Percentiles rank a stretch among this genome's conserved stretches.
Conservation (phyloP, 2,329 filamentous ascomycete genomes). For the Parafenestella ontariensis region DNA sequence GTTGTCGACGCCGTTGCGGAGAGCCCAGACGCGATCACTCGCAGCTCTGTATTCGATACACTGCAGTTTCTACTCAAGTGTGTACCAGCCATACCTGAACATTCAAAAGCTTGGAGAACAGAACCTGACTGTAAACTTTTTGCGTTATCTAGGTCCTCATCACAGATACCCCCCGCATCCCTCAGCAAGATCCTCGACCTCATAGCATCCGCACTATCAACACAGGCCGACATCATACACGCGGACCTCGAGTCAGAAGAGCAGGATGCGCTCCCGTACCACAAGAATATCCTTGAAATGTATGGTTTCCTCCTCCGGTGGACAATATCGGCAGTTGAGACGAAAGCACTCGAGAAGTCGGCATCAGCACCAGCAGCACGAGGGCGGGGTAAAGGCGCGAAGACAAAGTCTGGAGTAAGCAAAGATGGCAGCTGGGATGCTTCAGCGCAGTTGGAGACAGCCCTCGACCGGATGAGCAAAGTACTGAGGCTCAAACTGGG, state of each 20-base stretch:
- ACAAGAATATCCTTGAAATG: constrained; percentile 91
- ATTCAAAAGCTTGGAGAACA: constrained; percentile 33
- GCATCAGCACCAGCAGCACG: constrained; percentile 74
- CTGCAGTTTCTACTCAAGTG: constrained; percentile 97
- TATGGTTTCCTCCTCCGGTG: constrained; percentile 95
- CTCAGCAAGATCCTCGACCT: constrained; percentile 94
- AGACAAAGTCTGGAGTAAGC: constrained; percentile 63
- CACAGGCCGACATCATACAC: constrained; percentile 85
- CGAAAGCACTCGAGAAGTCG: constrained; percentile 89
- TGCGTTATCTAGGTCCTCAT: constrained; percentile 77
- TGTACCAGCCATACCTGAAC: constrained; percentile 61
- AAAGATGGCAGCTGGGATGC: constrained; percentile 90
- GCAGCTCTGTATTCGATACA: constrained; percentile 83
- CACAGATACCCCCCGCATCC: constrained; percentile 78
- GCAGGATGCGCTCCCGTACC: constrained; percentile 76
- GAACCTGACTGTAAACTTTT: constrained; percentile 66
- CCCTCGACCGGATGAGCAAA: constrained; percentile 94
- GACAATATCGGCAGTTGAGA: constrained; percentile 93
- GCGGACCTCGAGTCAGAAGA: constrained; percentile 91
- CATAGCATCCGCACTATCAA: constrained; percentile 81
- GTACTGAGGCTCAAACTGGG: constrained; percentile 90
- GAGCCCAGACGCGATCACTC: constrained; percentile 85
- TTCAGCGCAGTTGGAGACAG: constrained; percentile 82
- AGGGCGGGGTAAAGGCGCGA: constrained; percentile 75
- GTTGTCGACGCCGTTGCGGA: constrained; percentile 93